Base-by-base conservation (phyloP, 352 stramenopile species). In the Phytophthora megakarya region DNA sequence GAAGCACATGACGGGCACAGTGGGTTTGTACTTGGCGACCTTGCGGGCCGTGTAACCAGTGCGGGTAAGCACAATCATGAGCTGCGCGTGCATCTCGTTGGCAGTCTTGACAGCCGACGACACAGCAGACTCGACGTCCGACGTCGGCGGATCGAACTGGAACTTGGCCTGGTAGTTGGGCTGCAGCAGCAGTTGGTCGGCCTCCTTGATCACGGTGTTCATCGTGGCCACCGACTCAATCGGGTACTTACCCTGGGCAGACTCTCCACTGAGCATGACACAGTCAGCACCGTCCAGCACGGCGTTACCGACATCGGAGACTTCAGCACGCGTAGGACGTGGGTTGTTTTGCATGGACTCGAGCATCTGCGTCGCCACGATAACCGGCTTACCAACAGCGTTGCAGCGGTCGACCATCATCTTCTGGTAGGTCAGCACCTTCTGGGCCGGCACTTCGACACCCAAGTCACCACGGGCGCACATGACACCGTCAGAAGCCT, bases 401-500 rank as follows among this genome's bases (percentile, higher is more conserved):
- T 96, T 96, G 54, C 86, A 95, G 61, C 73, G 72, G 55, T 89
- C 74, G 1, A 96, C 87, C 86, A 96, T 96, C 70, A 83, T 72
- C 75, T 96, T 96, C 69, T 96, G 88, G 80, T 93, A 94, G 37
- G 87, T 94, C 16, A 95, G 73, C 51, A 96, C 88, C 67, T 95
- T 93, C 50, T 95, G 83, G 10, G 88, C 68, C 1, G 88, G 88
- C 61, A 96, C 86, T 77, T 96, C 88, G 40, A 96, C 86, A n/a
- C 88, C 88, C 1, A 98, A 61, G 70, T 98, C 94, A 18, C 93
- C 92, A 64, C 95, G 84, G 5, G 92, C 92, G 22, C 97, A 92
- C 95, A 98, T 99, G 70, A 99, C 97, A 21, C 94, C 95, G 79
- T 99, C 95, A 30, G 88, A 91, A 18, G 93, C 95, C n/a, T 95